Base-by-base conservation (phyloP, 78 protist species). In the Mastigamoeba balamuthi region DNA sequence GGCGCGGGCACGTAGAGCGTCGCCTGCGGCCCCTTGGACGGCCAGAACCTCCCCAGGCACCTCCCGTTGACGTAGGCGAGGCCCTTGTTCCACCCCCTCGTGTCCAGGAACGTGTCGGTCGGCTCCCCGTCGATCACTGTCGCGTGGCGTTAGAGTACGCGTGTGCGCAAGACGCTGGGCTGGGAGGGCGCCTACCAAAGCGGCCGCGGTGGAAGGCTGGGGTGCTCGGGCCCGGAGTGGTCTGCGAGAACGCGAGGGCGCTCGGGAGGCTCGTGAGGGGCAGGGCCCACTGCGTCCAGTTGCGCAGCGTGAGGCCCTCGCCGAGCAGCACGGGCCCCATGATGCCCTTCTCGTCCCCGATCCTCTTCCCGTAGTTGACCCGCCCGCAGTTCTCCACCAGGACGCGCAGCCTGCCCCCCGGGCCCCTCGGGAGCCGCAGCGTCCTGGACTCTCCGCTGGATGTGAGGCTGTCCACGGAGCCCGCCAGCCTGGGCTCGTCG, bases 1-100 rank as follows among this genome's bases (percentile, higher is more conserved):
- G 58, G 58, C 17, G 58, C 58, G 17, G 58, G 58, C 33, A 48
- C 33, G 58, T 25, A 48, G 17, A 48, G 58, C 17, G 58, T 48
- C 58, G 17, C 33, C 30, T 70, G 74, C 5, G 74, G 74, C 5
- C 74, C 74, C 58, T 70, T 6, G 41, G 69, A 30, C 37, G 6
- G 28, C 74, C 74, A 70, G 74, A 10, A 70, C 9, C 74, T 37
- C 58, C 74, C 74, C 5, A 70, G 27, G 74, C 7, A 10, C n/a
- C 5, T 8, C 35, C 74, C 74, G 7, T 70, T 70, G 28, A 70
- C 58, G 27, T 41, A 70, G 27, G 9, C 28, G 23, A 41, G 6
- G 7, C 74, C 74, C 58, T 70, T 70, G 28, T 7, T 7, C 58
- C 58, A 48, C 33, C 58, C 58, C 58, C 17, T 17, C 58, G 17